Evolutionary conservation across 495 filamentous ascomycete species (phyloP).

Genomic region (Hypoxylon crocopeplum): DNA sequence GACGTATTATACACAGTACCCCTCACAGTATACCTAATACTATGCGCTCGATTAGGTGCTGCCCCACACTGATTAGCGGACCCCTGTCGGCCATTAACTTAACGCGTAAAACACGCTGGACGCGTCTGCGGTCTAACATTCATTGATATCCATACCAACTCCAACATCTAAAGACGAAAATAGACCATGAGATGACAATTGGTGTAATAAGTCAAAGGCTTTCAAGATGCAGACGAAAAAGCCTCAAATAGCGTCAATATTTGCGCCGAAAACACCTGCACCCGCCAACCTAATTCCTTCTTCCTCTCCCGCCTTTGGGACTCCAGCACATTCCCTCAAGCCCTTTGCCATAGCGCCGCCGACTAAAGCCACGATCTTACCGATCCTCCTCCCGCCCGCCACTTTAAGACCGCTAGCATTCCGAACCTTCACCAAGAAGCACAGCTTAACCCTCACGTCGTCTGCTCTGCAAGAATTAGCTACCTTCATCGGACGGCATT

Average conservation of each 20-base stretch:
- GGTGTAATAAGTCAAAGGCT: background rate
- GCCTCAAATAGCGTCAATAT: constrained; percentile 43
- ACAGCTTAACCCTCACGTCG: constrained; percentile 92
- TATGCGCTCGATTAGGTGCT: too few relatives aligned
- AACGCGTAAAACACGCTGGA: constrained; percentile 40
- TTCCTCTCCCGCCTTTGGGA: constrained; percentile 88
- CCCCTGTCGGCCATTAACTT: constrained; percentile 21
- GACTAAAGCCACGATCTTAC: constrained; percentile 77
- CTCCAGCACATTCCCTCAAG: constrained; percentile 75
- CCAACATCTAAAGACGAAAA: background rate
- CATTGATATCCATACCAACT: constrained; percentile 2
- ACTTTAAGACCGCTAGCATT: constrained; percentile 92
- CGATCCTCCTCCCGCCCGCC: constrained; percentile 84
- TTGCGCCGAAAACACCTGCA: constrained; percentile 47
- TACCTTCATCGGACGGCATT: constrained; percentile 88
- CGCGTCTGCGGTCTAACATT: constrained; percentile 22
- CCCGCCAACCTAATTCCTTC: constrained; percentile 71
- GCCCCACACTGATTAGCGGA: too few relatives aligned
- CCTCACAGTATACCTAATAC: background rate
- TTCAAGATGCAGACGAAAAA: constrained; percentile 43
- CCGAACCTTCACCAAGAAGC: constrained; percentile 95
- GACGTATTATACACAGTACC: constrained; percentile 4
- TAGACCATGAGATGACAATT: constrained; percentile 1
- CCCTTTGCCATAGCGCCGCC: constrained; percentile 59
- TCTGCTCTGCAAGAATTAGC: constrained; percentile 84